Evolutionary conservation across 177 flowering plant species (phyloP), one percentile per base, ranked within the genome.

Genomic region (Vitis hybrid): DNA sequence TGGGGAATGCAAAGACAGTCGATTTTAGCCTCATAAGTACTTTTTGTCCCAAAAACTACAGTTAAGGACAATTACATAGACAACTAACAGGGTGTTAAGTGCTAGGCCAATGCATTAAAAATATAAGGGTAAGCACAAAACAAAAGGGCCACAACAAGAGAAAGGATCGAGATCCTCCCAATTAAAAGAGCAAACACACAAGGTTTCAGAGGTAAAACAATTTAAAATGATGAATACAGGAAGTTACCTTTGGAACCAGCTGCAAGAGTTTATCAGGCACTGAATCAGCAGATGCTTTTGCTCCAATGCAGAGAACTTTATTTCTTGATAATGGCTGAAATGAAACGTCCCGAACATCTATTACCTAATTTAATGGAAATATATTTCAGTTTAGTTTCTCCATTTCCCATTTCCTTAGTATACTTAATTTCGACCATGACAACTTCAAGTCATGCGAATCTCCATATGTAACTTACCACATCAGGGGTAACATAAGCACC

Each of bases 401-500:
- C 45, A 39, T 55, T 58, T 62, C 10, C 2, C 29, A 26, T 64
- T 70, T n/a, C 52, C 50, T 11, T 9, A 16, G 50, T 56, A 51
- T 13, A 13, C 14, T 66, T 48, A 51, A 45, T 26, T 5, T 60
- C 39, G 65, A 3, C 45, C 45, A 39, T 4, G 10, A 51, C 53
- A 29, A 65, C 33, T 20, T 48, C 14, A 68, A 73, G 18, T 63
- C 51, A 22, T 22, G 11, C 63, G 20, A 39, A 65, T 29, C 26
- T 61, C 59, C 18, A 62, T 2, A 64, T 19, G 45, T 19, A 55
- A 75, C 89, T 77, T 71, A 91, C 99, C 86, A 88, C 87, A 83
- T 95, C 99, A 71, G 99, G 99, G 72, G 98, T 95, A 67, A 95
- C 53, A 78, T 95, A 95, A 33, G 90, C 90, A 77, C 82, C 64